These are phyloP conservation scores for Mollisiaceae sp. DNA, from an alignment of 2,329 filamentous ascomycete genomes.

Conservation along the genomic window DNA sequence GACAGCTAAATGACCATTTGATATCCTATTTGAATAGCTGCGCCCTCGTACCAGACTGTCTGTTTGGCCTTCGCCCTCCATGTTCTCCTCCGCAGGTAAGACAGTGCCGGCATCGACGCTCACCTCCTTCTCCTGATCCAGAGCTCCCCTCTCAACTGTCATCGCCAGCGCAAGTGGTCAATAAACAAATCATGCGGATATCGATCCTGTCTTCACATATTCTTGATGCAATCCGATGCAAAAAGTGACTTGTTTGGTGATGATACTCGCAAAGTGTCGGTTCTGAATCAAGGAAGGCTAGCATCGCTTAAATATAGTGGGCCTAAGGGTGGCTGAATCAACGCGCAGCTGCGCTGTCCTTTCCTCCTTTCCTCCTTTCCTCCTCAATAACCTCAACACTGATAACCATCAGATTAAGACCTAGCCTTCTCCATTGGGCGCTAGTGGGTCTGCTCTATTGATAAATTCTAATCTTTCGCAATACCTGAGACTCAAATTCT, in stretches of 20 bases:
- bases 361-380: too few relatives aligned
- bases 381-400: too few relatives aligned
- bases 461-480: background rate
- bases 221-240: background rate
- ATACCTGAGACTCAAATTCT: background rate
- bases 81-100: background rate
- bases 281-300: background rate
- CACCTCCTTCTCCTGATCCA: background rate
- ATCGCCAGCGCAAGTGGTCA: background rate
- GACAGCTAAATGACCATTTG: slow-evolving; percentile 21
- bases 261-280: background rate
- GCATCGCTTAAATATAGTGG: slow-evolving; percentile 10
- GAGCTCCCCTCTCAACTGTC: background rate
- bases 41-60: background rate
- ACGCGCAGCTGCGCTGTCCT: too few relatives aligned
- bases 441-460: too few relatives aligned
- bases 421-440: too few relatives aligned
- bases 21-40: background rate
- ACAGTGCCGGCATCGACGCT: background rate
- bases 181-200: slow-evolving; percentile 2
- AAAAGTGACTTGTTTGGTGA: background rate
- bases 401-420: too few relatives aligned
- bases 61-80: background rate
- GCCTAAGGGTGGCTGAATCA: background rate
- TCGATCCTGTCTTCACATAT: background rate